Evolutionary conservation across 2,329 filamentous ascomycete genomes (phyloP), one percentile per base, ranked within the genome.

Genomic region (Hymenoscyphus fraxineus): DNA sequence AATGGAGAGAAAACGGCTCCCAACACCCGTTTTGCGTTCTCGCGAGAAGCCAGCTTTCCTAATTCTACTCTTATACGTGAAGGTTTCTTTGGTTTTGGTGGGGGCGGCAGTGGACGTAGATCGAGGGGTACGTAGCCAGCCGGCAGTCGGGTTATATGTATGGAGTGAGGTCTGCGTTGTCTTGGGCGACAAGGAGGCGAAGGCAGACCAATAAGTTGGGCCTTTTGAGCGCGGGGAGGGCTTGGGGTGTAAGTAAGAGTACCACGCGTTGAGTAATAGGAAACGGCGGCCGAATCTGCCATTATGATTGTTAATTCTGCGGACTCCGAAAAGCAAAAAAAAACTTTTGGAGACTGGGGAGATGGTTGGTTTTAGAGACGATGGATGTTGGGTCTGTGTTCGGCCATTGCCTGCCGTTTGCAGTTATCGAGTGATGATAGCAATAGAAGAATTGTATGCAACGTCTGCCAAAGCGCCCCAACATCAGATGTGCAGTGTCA

Each of bases 81-180:
- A 51, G 71, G 69, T 70, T 73, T 72, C 71, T 73, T 73, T 47
- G 70, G 67, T 69, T 66, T 65, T 67, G 66, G 69, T 65, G 61
- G 74, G 60, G 54, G 68, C 15, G 78, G 70, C 7, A 57, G 44
- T 44, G 70, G 68, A 61, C 69, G 60, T 1, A 73, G 63, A 55
- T 80, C 78, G 65, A 73, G 73, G 2, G 78, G 78, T 3, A 79
- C 70, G 58, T 77, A 80, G 35, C 81, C 74, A 66, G 79, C 55
- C 75, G 79, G 67, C 80, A 83, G 64, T 79, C 80, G 65, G 78
- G 73, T 78, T 65, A 85, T 84, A 73, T 83, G 81, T 66, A 86
- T 85, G 54, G 82, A 83, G 69, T 85, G 82, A 55, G 82, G 83
- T 71, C 83, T 78, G 68, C 82, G 80, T 65, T 76, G 80, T 69